Evolutionary conservation across 495 filamentous ascomycete genomes (phyloP).

Genomic region (Physcia stellaris): DNA sequence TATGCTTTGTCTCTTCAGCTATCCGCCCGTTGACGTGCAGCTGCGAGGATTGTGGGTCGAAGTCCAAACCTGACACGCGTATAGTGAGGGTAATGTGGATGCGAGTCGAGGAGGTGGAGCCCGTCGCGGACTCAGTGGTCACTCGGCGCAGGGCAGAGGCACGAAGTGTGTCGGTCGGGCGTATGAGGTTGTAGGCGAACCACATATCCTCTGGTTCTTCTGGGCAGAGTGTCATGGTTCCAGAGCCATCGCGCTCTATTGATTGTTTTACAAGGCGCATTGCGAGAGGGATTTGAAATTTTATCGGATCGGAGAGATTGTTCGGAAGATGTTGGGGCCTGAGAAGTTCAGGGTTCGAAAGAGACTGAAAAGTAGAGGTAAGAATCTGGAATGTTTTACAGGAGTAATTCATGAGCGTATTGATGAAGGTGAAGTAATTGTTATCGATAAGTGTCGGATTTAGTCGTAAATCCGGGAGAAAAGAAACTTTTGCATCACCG

Average conservation of each 20-base stretch:
- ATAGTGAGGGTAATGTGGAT: constrained; percentile 71
- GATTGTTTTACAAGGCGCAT: constrained; percentile 64
- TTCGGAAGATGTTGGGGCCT: no score
- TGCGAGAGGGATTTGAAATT: no score
- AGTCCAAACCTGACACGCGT: constrained; percentile 71
- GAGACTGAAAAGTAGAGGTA: no score
- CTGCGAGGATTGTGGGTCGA: constrained; percentile 70
- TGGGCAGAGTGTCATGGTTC: constrained; percentile 66
- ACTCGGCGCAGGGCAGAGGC: constrained; percentile 77
- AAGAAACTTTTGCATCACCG: no score
- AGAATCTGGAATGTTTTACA: no score
- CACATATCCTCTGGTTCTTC: constrained; percentile 98
- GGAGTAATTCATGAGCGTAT: no score
- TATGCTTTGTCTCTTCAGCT: constrained; percentile 67
- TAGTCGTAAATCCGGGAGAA: no score
- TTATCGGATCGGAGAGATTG: no score
- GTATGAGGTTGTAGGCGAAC: constrained; percentile 94
- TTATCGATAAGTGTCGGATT: no score
- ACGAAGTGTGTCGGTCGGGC: constrained; percentile 60
- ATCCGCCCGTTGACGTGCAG: constrained; percentile 80
- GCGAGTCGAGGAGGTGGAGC: constrained; percentile 58
- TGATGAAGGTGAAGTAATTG: no score
- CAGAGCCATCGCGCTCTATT: constrained; percentile 64
- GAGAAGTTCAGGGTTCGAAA: no score
- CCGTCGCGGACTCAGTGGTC: constrained; percentile 53